Evolutionary conservation across 768 basidiomycete genomes (phyloP).

Genomic region (Pleurotus platypus): DNA sequence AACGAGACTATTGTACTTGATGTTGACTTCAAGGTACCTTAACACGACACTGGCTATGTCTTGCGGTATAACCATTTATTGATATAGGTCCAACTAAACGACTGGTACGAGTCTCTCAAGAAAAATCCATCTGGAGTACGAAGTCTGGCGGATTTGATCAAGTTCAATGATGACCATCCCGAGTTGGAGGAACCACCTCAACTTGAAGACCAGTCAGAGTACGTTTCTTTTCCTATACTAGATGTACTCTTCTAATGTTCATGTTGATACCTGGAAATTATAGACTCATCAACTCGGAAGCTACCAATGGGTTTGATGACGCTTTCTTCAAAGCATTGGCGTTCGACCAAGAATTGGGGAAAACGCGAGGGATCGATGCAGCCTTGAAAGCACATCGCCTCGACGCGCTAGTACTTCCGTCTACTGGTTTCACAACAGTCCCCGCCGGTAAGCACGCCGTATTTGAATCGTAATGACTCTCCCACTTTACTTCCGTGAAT

Average conservation of each 20-base stretch:
- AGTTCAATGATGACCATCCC: conserved; percentile 51
- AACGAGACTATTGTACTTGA: conserved; percentile 55
- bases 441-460: conserved; percentile 29
- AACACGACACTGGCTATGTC: not conserved
- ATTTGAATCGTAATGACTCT: not conserved
- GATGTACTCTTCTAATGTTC: conserved; percentile 28
- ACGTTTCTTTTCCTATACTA: conserved; percentile 14
- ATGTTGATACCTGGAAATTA: not conserved
- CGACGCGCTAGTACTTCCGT: conserved; percentile 51
- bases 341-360: conserved; percentile 42
- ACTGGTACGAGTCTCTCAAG: conserved; percentile 23
- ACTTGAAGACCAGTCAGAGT: conserved; percentile 35
- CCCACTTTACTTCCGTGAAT: conserved; percentile 14
- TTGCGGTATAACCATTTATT: not conserved
- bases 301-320: conserved; percentile 37
- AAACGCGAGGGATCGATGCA: conserved; percentile 51
- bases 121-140: conserved; percentile 55
- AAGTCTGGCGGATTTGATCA: conserved; percentile 53
- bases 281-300: conserved; percentile 35
- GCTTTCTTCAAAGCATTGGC: conserved; percentile 42
- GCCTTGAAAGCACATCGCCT: conserved; percentile 41
- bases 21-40: conserved; percentile 52
- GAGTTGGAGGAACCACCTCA: conserved; percentile 42
- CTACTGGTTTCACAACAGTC: conserved; percentile 31
- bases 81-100: conserved; percentile 1